A percentile compares a stretch with the other conserved stretches of the same genome.
Evolutionary conservation across 2,329 filamentous ascomycete species (phyloP).

Genomic region (Amesomyces nigricolor): DNA sequence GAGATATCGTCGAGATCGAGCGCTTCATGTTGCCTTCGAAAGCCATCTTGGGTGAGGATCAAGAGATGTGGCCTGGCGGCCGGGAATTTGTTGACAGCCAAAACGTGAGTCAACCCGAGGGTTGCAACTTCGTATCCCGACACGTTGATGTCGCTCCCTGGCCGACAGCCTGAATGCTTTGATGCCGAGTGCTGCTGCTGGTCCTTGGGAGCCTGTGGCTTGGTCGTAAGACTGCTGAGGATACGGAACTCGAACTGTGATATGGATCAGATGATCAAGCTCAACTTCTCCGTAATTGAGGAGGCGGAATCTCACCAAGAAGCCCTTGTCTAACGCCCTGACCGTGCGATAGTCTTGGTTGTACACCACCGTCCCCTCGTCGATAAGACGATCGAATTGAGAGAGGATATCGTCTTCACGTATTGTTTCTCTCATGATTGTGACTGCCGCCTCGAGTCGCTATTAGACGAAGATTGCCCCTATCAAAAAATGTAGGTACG

Average conservation of each 20-base stretch:
- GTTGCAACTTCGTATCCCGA: conserved; percentile 37
- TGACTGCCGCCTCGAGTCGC: not conserved
- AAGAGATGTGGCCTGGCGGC: conserved; percentile 44
- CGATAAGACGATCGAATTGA: conserved; percentile 24
- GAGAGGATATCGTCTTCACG: conserved; percentile 20
- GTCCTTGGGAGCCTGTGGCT: conserved; percentile 16
- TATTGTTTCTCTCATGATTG: not conserved
- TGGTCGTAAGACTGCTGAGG: conserved; percentile 13
- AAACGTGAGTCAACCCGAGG: conserved; percentile 38
- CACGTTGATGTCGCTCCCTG: conserved; percentile 39
- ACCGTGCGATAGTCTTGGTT: conserved; percentile 16
- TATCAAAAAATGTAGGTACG: no score
- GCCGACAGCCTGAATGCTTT: conserved; percentile 15
- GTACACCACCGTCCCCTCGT: conserved; percentile 24
- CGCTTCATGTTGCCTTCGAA: conserved; percentile 39
- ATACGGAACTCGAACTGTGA: conserved; percentile 20
- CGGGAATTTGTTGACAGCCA: conserved; percentile 45
- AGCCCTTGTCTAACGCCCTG: conserved; percentile 15
- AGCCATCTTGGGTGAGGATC: conserved; percentile 42
- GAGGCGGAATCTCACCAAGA: conserved; percentile 13
- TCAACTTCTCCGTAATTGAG: conserved; percentile 11
- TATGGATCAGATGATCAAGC: conserved; percentile 1
- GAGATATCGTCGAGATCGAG: conserved; percentile 34
- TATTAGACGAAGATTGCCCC: not conserved
- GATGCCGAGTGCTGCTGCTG: not conserved